Percentiles rank a stretch among this genome's conserved stretches.
Evolutionary conservation across 805 yeast species (phyloP).

Genomic region (Starmerella floris): DNA sequence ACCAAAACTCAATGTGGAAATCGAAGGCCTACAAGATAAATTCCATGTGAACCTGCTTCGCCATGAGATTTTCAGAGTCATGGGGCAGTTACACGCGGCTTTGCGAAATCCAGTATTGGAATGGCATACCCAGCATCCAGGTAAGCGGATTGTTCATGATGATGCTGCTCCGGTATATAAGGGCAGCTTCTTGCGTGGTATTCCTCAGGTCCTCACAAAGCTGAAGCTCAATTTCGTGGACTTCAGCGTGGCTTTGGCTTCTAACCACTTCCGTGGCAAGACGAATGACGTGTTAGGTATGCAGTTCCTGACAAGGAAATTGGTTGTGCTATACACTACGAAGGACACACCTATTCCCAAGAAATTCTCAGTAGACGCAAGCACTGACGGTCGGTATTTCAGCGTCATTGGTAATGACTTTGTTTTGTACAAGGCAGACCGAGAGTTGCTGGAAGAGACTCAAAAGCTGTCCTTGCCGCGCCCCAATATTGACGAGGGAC

Average conservation of each 20-base stretch:
- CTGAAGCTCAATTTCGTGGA: slow-evolving; percentile 7
- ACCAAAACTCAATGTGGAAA: slow-evolving; percentile 24
- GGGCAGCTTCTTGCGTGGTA: slow-evolving; percentile 12
- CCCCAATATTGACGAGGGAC: slow-evolving; percentile 4
- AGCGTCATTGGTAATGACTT: slow-evolving; percentile 8
- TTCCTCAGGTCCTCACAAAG: slow-evolving; percentile 19
- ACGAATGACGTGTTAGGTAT: slow-evolving; percentile 19
- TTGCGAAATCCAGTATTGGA: slow-evolving; percentile 3
- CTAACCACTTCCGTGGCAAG: slow-evolving; percentile 20
- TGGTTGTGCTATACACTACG: slow-evolving; percentile 11
- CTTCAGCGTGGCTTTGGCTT: slow-evolving; percentile 17
- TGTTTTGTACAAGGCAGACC: slow-evolving; percentile 15
- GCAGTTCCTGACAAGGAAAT: slow-evolving; percentile 3
- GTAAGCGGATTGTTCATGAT: slow-evolving; percentile 1
- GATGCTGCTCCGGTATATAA: not conserved
- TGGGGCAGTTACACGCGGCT: slow-evolving; percentile 20
- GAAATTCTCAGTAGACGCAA: not conserved
- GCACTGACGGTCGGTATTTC: slow-evolving; percentile 19
- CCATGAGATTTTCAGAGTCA: slow-evolving; percentile 26
- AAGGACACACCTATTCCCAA: not conserved
- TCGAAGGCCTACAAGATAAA: slow-evolving; percentile 20
- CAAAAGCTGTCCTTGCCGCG: not conserved
- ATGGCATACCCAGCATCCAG: slow-evolving; percentile 1
- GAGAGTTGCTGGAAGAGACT: slow-evolving; percentile 6
- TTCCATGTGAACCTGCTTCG: slow-evolving; percentile 24